These are phyloP conservation scores for Yamadazyma aaseri DNA, from an alignment of 1,139 yeast genomes.

Conservation along the genomic window DNA sequence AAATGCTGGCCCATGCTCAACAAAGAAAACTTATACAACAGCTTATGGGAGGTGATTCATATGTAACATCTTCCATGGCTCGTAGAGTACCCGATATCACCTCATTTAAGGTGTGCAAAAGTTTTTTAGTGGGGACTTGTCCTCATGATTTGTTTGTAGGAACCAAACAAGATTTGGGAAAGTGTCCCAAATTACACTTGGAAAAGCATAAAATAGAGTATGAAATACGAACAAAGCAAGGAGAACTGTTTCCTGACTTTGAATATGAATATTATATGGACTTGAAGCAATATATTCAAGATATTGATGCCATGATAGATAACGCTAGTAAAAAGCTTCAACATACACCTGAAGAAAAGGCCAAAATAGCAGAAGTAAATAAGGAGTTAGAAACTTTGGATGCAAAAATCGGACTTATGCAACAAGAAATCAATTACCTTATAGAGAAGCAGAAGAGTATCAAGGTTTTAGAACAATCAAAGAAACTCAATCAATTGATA, in stretches of 20 bases:
- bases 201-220: slow-evolving; percentile 78
- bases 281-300: slow-evolving; percentile 55
- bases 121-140: slow-evolving; percentile 83
- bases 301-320: slow-evolving; percentile 66
- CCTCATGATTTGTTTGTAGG: slow-evolving; percentile 83
- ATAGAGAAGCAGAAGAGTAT: slow-evolving; percentile 50
- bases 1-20: slow-evolving; percentile 37
- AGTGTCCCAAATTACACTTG: slow-evolving; percentile 73
- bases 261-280: slow-evolving; percentile 66
- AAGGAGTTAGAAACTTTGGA: slow-evolving; percentile 68
- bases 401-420: slow-evolving; percentile 62
- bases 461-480: slow-evolving; percentile 50
- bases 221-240: slow-evolving; percentile 54
- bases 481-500: slow-evolving; percentile 43
- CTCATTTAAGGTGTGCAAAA: slow-evolving; percentile 72
- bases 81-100: slow-evolving; percentile 49
- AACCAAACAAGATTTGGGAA: slow-evolving; percentile 82
- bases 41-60: slow-evolving; percentile 72
- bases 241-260: slow-evolving; percentile 63
- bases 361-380: slow-evolving; percentile 59
- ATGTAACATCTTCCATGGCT: slow-evolving; percentile 32
- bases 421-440: slow-evolving; percentile 66
- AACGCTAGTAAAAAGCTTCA: slow-evolving; percentile 68
- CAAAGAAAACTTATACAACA: slow-evolving; percentile 77
- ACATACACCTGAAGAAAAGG: slow-evolving; percentile 75